These are phyloP conservation scores for Acanthamoeba sp. DNA, from an alignment of 208 protist species.

Conservation along the genomic window DNA sequence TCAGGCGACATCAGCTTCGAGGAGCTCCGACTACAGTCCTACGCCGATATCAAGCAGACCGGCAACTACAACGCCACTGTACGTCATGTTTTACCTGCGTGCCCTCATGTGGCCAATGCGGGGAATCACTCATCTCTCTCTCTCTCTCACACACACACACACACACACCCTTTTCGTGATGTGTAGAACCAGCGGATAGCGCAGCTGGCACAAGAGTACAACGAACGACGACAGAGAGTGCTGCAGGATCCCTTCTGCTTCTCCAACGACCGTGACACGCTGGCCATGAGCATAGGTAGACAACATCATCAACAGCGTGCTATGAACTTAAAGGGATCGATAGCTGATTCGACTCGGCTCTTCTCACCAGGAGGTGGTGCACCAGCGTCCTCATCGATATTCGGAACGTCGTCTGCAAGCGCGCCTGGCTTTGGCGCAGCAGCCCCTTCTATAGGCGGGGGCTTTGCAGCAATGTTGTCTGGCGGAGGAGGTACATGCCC, in stretches of 20 bases:
- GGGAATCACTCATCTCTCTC: not conserved
- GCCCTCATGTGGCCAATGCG: no score
- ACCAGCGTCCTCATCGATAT: not conserved
- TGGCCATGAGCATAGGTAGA: not conserved
- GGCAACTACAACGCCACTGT: not conserved
- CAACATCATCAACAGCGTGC: no score
- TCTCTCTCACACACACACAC: not conserved
- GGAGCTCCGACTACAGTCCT: slow-evolving; percentile 5
- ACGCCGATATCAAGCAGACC: not conserved
- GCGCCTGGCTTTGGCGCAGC: not conserved
- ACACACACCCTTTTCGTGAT: no score
- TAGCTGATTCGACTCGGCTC: no score
- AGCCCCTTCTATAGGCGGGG: not conserved
- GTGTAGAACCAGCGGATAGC: not conserved
- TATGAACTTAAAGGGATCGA: no score
- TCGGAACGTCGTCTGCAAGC: not conserved
- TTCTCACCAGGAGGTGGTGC: not conserved
- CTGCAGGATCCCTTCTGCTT: not conserved
- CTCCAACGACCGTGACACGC: not conserved
- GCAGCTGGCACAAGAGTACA: not conserved
- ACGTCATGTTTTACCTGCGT: not conserved
- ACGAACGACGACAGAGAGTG: not conserved
- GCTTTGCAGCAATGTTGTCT: not conserved
- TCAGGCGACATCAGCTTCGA: slow-evolving; percentile 6
- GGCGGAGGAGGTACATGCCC: not conserved